phyloP scores from a whole-genome alignment of 2,329 filamentous ascomycete species.

The Fusarium circinatum region DNA sequence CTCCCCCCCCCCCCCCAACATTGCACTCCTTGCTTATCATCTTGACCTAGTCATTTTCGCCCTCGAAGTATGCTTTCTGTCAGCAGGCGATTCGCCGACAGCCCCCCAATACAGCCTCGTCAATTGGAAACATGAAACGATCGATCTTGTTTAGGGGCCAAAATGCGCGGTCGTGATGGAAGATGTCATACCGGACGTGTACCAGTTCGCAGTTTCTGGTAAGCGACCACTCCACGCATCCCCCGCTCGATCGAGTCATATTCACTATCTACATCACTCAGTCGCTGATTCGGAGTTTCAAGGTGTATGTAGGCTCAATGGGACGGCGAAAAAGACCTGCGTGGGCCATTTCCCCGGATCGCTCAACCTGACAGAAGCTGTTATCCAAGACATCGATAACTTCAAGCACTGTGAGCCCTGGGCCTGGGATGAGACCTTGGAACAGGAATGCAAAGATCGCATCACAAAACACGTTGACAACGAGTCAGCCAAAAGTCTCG shows the following conservation, averaged over 20 bases:
- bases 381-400: conserved; percentile 19
- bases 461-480: conserved; percentile 22
- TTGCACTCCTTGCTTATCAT: background rate
- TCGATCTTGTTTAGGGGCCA: conserved; percentile 24
- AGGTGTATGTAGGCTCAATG: conserved; percentile 24
- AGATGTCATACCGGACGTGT: background rate
- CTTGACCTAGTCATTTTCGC: conserved; percentile 19
- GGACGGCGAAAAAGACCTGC: conserved; percentile 11
- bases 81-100: conserved; percentile 18
- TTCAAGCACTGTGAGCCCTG: background rate
- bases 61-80: conserved; percentile 29
- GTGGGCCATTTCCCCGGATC: conserved; percentile 22
- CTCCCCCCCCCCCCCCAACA: too few species aligned
- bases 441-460: background rate
- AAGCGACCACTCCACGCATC: background rate
- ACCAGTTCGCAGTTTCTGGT: conserved; percentile 30
- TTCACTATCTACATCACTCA: background rate
- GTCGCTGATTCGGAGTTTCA: background rate
- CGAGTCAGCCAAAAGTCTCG: conserved; percentile 6
- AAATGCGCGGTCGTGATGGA: conserved; percentile 9
- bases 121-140: conserved; percentile 32
- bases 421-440: background rate
- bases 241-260: too few species aligned
- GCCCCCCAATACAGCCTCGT: conserved; percentile 9
- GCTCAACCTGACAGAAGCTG: conserved; percentile 28